Conservation (phyloP, 163 green algal species). For the Picocystis sp. region DNA sequence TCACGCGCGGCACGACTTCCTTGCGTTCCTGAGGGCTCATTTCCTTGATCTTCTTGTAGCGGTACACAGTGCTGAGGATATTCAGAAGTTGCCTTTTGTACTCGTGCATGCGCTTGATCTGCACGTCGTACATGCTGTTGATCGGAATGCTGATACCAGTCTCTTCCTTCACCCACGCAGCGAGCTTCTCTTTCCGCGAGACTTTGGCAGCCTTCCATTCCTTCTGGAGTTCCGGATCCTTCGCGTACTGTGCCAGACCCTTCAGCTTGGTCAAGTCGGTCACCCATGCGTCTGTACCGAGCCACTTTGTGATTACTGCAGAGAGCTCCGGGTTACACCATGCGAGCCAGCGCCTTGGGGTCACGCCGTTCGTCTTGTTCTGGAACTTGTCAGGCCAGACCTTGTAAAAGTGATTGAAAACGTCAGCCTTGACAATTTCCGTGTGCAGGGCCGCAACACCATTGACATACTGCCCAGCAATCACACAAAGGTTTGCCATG, state of each 20-base stretch:
- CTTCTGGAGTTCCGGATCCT: conserved; percentile 58
- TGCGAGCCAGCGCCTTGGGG: conserved; percentile 72
- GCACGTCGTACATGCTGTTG: conserved; percentile 76
- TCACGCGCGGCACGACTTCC: conserved; percentile 26
- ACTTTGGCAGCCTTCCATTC: conserved; percentile 78
- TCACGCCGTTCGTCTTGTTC: conserved; percentile 97
- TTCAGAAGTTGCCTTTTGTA: conserved; percentile 99
- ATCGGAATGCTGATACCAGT: conserved; percentile 47
- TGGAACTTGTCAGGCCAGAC: conserved; percentile 63
- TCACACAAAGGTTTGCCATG: conserved; percentile 91
- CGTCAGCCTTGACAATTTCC: conserved; percentile 74
- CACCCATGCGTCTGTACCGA: conserved; percentile 70
- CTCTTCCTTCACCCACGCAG: conserved; percentile 33
- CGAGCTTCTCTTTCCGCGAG: conserved; percentile 65
- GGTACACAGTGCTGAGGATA: conserved; percentile 36
- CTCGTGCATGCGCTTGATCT: conserved; percentile 97
- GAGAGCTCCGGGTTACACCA: conserved; percentile 85
- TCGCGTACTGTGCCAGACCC: conserved; percentile 38
- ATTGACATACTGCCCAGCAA: conserved; percentile 73
- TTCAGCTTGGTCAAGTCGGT: conserved; percentile 46
- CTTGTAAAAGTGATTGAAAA: conserved; percentile 68
- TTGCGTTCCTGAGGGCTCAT: conserved; percentile 26
- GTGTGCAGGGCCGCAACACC: conserved; percentile 90
- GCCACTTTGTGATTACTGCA: conserved; percentile 70
- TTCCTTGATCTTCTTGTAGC: conserved; percentile 40